phyloP scores from a whole-genome alignment of 768 basidiomycete species.

The Dioszegia crocea region DNA sequence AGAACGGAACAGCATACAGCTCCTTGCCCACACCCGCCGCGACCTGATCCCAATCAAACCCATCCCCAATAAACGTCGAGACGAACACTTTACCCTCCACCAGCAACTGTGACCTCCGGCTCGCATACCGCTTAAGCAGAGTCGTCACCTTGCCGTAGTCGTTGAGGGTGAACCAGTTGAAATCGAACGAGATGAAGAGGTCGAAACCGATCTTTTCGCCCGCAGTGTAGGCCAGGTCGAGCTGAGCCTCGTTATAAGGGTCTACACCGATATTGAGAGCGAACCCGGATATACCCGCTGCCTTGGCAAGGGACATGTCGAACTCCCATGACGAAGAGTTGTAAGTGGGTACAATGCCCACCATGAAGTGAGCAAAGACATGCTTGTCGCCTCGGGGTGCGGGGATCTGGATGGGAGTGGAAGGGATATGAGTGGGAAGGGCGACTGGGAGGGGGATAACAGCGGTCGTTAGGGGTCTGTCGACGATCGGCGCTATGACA shows the following conservation, averaged over 20 bases:
- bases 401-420: background rate
- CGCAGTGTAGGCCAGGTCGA: conserved; percentile 42
- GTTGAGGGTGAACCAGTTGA: conserved; percentile 46
- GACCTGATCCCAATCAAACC: conserved; percentile 41
- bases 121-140: conserved; percentile 34
- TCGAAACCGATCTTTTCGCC: conserved; percentile 34
- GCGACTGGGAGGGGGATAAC: background rate
- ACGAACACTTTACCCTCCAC: conserved; percentile 46
- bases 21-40: conserved; percentile 19
- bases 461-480: too few relatives aligned
- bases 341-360: conserved; percentile 46
- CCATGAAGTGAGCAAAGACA: conserved; percentile 49
- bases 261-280: conserved; percentile 48
- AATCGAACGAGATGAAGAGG: conserved; percentile 50
- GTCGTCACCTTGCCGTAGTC: conserved; percentile 16
- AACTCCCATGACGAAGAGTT: conserved; percentile 25
- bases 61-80: conserved; percentile 49
- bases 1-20: conserved; percentile 46
- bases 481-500: too few relatives aligned
- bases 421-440: background rate
- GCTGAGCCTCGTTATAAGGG: conserved; percentile 40
- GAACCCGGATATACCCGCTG: conserved; percentile 44
- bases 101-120: conserved; percentile 30
- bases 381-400: conserved; percentile 21
- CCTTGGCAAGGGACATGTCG: conserved; percentile 41